Evolutionary conservation across 148 eudicot species (phyloP).

Genomic region (Tetragonia tetragonoides): DNA sequence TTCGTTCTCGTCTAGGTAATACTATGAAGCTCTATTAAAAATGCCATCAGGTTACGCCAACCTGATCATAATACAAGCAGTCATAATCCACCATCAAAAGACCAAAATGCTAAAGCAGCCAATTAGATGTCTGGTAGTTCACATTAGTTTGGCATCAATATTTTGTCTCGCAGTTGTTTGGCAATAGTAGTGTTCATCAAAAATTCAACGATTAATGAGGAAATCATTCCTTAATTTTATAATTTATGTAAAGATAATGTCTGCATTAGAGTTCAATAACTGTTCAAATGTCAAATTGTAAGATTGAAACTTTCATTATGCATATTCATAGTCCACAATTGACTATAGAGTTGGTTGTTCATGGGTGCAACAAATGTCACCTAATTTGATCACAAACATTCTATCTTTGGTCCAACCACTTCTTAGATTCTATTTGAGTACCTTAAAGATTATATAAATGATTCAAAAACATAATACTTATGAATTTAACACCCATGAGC

Average conservation of each 20-base stretch:
- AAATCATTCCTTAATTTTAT: too few relatives aligned
- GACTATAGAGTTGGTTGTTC: slow-evolving; percentile 18
- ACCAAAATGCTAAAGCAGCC: background rate
- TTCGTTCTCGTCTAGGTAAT: too few relatives aligned
- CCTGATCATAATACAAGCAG: too few relatives aligned
- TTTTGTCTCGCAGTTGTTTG: background rate
- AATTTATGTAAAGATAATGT: too few relatives aligned
- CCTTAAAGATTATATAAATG: slow-evolving; percentile 16
- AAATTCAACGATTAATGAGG: too few relatives aligned
- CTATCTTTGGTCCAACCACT: slow-evolving; percentile 32
- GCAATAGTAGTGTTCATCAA: background rate
- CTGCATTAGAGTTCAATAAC: too few relatives aligned
- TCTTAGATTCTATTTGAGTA: background rate
- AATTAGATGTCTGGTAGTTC: background rate
- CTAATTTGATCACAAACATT: slow-evolving; percentile 24
- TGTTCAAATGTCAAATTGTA: too few relatives aligned
- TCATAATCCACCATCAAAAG: background rate
- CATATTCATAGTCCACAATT: background rate
- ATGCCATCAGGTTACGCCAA: too few relatives aligned
- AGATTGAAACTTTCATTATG: background rate
- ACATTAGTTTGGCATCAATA: background rate
- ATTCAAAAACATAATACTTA: background rate
- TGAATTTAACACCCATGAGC: background rate
- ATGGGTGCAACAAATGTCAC: slow-evolving; percentile 35
- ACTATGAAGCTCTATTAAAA: too few relatives aligned